Base-by-base conservation (phyloP, 2,329 filamentous ascomycete genomes). In the Westerdykella sp. region DNA sequence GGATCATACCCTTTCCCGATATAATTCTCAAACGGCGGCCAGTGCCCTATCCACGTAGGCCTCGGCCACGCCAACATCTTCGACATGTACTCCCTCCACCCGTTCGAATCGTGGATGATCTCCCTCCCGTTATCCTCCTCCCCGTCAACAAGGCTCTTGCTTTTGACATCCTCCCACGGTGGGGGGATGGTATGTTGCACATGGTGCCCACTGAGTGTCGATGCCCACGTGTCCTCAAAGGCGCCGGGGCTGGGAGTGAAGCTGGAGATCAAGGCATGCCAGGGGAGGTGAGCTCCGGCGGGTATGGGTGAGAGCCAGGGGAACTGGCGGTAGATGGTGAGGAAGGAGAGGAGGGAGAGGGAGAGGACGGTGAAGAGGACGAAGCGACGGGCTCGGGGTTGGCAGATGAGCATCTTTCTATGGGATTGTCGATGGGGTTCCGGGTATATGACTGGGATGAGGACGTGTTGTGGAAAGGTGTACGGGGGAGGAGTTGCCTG, bases 1-100 rank as follows among this genome's bases (percentile, higher is more conserved):
- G 71, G 71, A 51, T 73, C 70, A 46, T 73, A 74, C 22, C 67
- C 68, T 41, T 59, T 63, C 41, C 67, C 48, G 7, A 60, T 49
- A 40, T 72, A 74, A 28, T 67, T 65, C n/a, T 53, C 53, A 49
- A 71, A 73, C 2, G 69, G 65, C 28, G 71, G 71, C 67, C 68
- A 73, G 49, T 74, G 71, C 10, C 57, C 63, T 35, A 58, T 46
- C 52, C 60, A 63, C 37, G 43, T 59, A 21, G 63, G 65, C 21
- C 69, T 62, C 34, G 55, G 56, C 70, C 70, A 73, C 5, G 68
- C 55, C 15, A 72, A 57, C 55, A 73, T 66, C 36, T 65, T 62
- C 47, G 67, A 56, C 51, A 73, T 62, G 40, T 70, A 68, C 46
- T 57, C 57, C 43, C 60, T 62, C 45, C 59, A 47, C 41, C 63